Percentiles rank a stretch among this genome's conserved stretches.
Evolutionary conservation across 139 green algal species (phyloP).

Genomic region (Chlamydomonas schloesseri): DNA sequence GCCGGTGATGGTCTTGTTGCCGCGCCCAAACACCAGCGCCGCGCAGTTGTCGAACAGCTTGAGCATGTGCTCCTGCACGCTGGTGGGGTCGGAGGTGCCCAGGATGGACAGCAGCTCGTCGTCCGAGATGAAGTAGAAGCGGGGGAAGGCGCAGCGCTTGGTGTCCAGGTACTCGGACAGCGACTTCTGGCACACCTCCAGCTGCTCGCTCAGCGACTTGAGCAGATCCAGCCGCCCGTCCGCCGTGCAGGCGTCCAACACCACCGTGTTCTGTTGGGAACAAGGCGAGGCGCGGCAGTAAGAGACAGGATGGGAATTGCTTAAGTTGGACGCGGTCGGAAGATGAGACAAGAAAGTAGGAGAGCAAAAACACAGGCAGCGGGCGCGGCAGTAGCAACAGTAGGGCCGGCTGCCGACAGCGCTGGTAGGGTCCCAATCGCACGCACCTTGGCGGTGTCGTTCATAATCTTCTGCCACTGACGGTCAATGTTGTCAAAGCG

Average conservation of each 20-base stretch:
- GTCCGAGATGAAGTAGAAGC: constrained; percentile 94
- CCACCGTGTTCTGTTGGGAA: constrained; percentile 53
- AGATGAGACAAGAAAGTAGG: too few relatives aligned
- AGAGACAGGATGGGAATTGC: too few relatives aligned
- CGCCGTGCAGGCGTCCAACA: constrained; percentile 80
- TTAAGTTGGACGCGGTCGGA: too few relatives aligned
- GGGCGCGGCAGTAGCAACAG: too few relatives aligned
- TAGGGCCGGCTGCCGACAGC: too few relatives aligned
- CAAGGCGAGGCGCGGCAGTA: too few relatives aligned
- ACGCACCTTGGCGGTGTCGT: constrained; percentile 69
- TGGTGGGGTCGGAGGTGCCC: constrained; percentile 81
- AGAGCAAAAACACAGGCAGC: too few relatives aligned
- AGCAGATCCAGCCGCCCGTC: constrained; percentile 75
- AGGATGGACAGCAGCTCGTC: constrained; percentile 90
- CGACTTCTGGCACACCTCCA: constrained; percentile 89
- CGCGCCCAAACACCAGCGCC: constrained; percentile 79
- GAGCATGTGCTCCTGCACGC: constrained; percentile 92
- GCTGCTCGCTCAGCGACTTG: constrained; percentile 70
- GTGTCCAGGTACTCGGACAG: constrained; percentile 88
- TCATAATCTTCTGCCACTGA: constrained; percentile 86
- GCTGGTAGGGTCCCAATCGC: too few relatives aligned
- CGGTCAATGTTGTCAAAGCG: constrained; percentile 87
- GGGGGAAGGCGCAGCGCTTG: constrained; percentile 86
- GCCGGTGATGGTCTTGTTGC: constrained; percentile 88
- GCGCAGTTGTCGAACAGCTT: constrained; percentile 96